phyloP scores from a whole-genome alignment of 2,329 filamentous ascomycete genomes.

The Alternaria solani region DNA sequence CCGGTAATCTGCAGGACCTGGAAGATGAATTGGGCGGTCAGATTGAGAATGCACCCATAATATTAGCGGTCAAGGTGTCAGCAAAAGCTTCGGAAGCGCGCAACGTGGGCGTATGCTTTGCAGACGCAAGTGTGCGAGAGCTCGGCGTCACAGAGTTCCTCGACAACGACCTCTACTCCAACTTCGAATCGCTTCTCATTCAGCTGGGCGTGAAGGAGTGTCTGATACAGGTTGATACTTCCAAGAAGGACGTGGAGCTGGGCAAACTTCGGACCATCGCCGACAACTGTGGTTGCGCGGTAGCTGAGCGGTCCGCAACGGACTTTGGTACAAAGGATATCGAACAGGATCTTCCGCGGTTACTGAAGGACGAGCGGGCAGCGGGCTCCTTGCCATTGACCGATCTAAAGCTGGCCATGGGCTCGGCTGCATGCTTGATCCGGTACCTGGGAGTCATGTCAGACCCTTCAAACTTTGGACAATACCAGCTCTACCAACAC shows the following conservation, averaged over 20 bases:
- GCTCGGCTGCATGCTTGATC: conserved; percentile 89
- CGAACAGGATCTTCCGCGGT: conserved; percentile 87
- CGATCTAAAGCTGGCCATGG: conserved; percentile 95
- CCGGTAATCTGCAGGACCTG: conserved; percentile 94
- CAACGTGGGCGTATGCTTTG: conserved; percentile 93
- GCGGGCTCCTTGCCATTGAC: conserved; percentile 83
- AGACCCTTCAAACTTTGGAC: conserved; percentile 93
- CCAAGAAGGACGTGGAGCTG: conserved; percentile 86
- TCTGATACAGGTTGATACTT: conserved; percentile 79
- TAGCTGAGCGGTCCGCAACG: conserved; percentile 76
- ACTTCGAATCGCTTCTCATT: conserved; percentile 95
- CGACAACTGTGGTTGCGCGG: conserved; percentile 88
- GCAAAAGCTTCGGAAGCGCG: conserved; percentile 86
- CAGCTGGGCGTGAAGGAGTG: conserved; percentile 96
- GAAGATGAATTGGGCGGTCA: conserved; percentile 92
- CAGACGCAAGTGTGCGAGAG: conserved; percentile 94
- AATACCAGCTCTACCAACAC: conserved; percentile 97
- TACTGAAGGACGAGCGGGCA: conserved; percentile 86
- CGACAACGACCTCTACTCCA: conserved; percentile 98
- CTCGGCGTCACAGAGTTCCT: conserved; percentile 96
- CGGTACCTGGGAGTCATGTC: conserved; percentile 92
- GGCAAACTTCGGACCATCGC: conserved; percentile 87
- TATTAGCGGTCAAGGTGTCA: conserved; percentile 91
- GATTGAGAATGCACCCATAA: conserved; percentile 90
- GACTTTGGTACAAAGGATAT: conserved; percentile 93